These are phyloP conservation scores for Petunia secreta DNA, from an alignment of 257 asterid genomes.

Conservation along the genomic window DNA sequence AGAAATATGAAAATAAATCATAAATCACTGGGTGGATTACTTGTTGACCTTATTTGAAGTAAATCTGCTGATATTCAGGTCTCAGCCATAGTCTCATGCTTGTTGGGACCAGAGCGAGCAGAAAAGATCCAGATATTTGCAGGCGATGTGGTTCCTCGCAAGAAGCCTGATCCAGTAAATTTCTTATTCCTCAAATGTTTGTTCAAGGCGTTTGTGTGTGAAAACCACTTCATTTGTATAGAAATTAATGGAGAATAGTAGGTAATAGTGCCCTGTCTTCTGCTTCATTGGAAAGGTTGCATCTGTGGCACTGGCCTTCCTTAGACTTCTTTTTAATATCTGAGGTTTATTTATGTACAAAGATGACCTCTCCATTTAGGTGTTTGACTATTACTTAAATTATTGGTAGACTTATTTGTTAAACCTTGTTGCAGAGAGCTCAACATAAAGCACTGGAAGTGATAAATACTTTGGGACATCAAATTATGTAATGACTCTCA, in stretches of 20 bases:
- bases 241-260: neutral
- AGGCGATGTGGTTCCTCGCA: slow-evolving; percentile 95
- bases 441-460: too few relatives aligned
- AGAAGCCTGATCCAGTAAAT: slow-evolving; percentile 96
- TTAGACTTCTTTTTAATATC: neutral
- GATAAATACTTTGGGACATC: too few relatives aligned
- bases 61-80: slow-evolving; percentile 50
- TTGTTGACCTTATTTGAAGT: neutral
- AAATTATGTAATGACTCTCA: too few relatives aligned
- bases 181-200: slow-evolving; percentile 26
- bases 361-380: neutral
- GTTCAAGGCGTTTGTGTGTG: slow-evolving; percentile 19
- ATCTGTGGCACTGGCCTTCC: neutral
- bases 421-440: too few relatives aligned
- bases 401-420: too few relatives aligned
- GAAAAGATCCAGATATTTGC: slow-evolving; percentile 86
- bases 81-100: slow-evolving; percentile 89
- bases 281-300: neutral
- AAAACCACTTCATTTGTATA: neutral
- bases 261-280: neutral
- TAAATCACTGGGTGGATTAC: neutral
- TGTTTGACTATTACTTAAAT: neutral
- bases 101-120: slow-evolving; percentile 83
- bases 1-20: neutral
- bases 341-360: neutral